Percentiles rank a stretch among this genome's conserved stretches.
phyloP scores from a whole-genome alignment of 202 grass and related monocot genomes.

The Setaria italica region DNA sequence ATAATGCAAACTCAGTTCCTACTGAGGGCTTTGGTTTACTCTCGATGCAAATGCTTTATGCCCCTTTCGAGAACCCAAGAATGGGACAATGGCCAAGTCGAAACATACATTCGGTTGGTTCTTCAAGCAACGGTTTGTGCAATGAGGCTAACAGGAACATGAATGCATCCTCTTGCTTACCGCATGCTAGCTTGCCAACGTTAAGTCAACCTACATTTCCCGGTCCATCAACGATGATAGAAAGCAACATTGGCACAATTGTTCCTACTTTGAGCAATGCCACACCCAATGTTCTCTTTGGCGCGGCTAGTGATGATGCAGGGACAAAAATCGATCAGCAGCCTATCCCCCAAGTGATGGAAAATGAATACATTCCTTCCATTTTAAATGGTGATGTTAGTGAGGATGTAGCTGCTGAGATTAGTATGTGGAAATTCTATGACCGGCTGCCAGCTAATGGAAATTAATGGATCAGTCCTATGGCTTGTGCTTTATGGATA shows the following conservation, averaged over 20 bases:
- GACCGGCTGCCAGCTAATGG: not conserved
- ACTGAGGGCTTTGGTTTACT: not conserved
- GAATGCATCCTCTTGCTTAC: constrained; percentile 4
- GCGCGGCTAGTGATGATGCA: not conserved
- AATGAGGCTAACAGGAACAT: not conserved
- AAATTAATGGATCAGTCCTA: not conserved
- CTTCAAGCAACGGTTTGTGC: not conserved
- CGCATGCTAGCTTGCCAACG: not conserved
- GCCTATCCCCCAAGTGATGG: not conserved
- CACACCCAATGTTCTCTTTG: not conserved
- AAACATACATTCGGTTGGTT: not conserved
- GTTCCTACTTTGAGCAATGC: not conserved
- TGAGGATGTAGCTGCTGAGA: constrained; percentile 1
- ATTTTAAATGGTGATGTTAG: constrained; percentile 7
- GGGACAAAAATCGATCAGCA: not conserved
- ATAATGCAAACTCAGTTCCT: constrained; percentile 10
- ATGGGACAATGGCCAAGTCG: constrained; percentile 1
- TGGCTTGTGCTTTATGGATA: no score
- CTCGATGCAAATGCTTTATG: not conserved
- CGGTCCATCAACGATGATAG: not conserved
- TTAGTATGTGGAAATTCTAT: not conserved
- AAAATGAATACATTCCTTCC: not conserved
- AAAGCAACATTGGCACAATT: not conserved
- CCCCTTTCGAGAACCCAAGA: not conserved
- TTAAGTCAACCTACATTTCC: not conserved